phyloP scores from a whole-genome alignment of 331 rosid species.

The Quercus lobata region DNA sequence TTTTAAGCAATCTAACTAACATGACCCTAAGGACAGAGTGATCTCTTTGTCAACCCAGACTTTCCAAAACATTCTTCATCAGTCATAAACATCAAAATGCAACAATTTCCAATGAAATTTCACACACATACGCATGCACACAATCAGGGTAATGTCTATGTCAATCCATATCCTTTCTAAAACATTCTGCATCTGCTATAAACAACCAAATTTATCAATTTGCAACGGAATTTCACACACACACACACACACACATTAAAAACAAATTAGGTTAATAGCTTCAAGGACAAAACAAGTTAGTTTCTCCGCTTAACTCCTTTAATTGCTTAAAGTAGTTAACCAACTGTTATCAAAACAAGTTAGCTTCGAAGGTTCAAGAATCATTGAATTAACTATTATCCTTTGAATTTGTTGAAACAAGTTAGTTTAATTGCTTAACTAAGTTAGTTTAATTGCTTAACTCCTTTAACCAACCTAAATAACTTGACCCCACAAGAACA shows the following conservation, averaged over 20 bases:
- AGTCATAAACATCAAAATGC: neutral
- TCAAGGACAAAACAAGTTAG: no score
- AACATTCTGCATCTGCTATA: no score
- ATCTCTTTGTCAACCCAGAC: neutral
- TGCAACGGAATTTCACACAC: neutral
- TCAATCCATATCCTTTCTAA: no score
- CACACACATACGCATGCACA: neutral
- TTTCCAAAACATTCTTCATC: neutral
- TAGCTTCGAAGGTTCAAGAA: no score
- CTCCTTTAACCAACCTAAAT: neutral
- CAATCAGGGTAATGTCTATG: conserved; percentile 23
- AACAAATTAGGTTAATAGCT: no score
- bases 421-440: no score
- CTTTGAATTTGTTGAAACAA: neutral
- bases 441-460: neutral
- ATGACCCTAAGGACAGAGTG: neutral
- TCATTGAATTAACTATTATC: neutral
- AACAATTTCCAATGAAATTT: neutral
- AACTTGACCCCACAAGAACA: neutral
- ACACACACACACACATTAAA: neutral
- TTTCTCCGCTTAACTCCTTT: neutral
- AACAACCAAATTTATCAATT: neutral
- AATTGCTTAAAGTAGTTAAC: neutral
- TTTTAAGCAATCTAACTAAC: neutral
- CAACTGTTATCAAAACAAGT: neutral